Base-by-base conservation (phyloP, 495 filamentous ascomycete species). In the Aspergillus diversus region DNA sequence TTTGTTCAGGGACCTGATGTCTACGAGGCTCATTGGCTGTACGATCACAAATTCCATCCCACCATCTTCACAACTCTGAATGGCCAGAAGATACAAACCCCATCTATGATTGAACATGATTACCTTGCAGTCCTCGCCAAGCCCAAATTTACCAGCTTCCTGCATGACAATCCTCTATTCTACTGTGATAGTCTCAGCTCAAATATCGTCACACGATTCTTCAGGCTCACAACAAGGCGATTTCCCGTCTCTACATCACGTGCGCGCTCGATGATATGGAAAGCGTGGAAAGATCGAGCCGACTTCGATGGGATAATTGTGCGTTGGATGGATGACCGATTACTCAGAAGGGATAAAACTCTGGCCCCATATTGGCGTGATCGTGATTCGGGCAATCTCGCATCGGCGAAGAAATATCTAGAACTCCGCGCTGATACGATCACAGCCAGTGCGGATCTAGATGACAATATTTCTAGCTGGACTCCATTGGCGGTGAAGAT, bases 1-100 rank as follows among this genome's bases (percentile, higher is more conserved):
- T 86, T 86, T 58, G 77, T 83, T 8, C 77, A 85, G 60, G 81
- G 77, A 16, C 65, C 77, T 9, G 78, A 85, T 66, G 81, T 84
- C 16, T 87, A 83, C 55, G 77, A 84, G 56, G 76, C 79, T 57
- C 79, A 74, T 31, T 87, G 85, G 85, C 63, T 80, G 7, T 88
- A 88, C 57, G 83, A 87, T 60, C 85, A 88, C 70, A 85, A 86
- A 69, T 87, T 84, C 68, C 84, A 87, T 67, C 85, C 85, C 9
- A 81, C 77, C 4, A 85, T 88, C 37, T 74, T 80, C 52, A 87
- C 84, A 7, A 86, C 79, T 32, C 75, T 86, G 33, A 87, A 88
- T 54, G 85, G 83, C 11, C 71, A 81, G 60, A 73, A 75, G 47
- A 72, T 84, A 2, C 77, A 81, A 56, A 87, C 85, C 3, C 85